phyloP scores from a whole-genome alignment of 2,329 filamentous ascomycete species.

The Aspergillus oerlinghausenensis region DNA sequence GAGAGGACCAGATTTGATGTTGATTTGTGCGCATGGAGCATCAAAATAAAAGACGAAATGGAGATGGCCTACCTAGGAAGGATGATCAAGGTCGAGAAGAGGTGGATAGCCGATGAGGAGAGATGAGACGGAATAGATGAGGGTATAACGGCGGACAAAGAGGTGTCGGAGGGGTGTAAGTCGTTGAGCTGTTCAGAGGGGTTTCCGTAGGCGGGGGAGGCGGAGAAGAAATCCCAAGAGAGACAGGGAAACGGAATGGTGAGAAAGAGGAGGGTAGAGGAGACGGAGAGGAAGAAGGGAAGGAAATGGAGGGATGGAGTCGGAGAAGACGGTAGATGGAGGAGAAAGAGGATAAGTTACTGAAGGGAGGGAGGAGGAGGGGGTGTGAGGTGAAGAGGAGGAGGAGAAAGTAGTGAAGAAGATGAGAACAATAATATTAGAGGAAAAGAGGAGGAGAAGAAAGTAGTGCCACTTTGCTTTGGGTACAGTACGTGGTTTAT shows the following conservation, averaged over 20 bases:
- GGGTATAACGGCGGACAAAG: slow-evolving; percentile 8
- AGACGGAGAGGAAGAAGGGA: slow-evolving; percentile 8
- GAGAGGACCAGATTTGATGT: not conserved
- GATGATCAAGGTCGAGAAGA: not conserved
- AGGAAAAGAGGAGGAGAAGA: slow-evolving; percentile 15
- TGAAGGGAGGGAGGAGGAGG: slow-evolving; percentile 12
- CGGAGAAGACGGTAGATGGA: slow-evolving; percentile 13
- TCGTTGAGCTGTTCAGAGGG: slow-evolving; percentile 20
- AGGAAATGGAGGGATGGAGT: not conserved
- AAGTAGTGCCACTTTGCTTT: not conserved
- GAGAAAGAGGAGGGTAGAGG: slow-evolving; percentile 17
- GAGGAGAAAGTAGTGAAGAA: slow-evolving; percentile 20
- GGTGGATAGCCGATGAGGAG: slow-evolving; percentile 1
- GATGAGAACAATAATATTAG: slow-evolving; percentile 17
- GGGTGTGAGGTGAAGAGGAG: slow-evolving; percentile 12
- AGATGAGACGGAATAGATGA: slow-evolving; percentile 1
- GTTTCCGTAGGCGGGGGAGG: slow-evolving; percentile 27
- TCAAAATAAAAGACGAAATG: not conserved
- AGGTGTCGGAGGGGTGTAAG: slow-evolving; percentile 7
- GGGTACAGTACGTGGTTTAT: slow-evolving; percentile 1
- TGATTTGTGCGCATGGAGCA: not conserved
- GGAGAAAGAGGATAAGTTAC: slow-evolving; percentile 7
- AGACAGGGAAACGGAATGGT: slow-evolving; percentile 18
- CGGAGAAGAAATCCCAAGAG: slow-evolving; percentile 8
- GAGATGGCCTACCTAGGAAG: not conserved